Conservation (phyloP, 2,329 filamentous ascomycete species). For the Phaeosphaeria sp. region DNA sequence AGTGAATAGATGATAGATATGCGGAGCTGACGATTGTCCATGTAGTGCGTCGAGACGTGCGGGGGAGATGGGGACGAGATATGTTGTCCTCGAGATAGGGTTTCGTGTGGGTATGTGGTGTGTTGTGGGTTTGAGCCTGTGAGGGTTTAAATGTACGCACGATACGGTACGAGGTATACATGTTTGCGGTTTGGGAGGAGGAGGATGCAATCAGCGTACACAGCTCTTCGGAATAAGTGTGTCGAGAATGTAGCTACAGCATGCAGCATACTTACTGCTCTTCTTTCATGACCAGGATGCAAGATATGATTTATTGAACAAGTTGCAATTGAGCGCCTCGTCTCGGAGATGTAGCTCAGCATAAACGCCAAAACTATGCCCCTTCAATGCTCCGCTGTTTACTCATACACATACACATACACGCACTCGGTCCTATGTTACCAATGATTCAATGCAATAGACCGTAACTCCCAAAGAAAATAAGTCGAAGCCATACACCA, state of each 20-base stretch:
- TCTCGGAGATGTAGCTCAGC: too few relatives aligned
- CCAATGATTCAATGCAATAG: background rate
- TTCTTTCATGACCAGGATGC: too few relatives aligned
- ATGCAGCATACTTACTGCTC: too few relatives aligned
- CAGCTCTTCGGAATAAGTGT: too few relatives aligned
- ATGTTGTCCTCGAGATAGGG: background rate
- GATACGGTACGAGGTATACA: too few relatives aligned
- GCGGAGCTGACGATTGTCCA: too few relatives aligned
- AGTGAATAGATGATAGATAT: too few relatives aligned
- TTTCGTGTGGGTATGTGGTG: background rate
- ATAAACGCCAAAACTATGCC: background rate
- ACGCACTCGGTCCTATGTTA: background rate
- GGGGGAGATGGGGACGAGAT: background rate
- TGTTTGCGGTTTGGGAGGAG: too few relatives aligned
- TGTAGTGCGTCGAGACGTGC: background rate
- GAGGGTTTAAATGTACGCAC: background rate
- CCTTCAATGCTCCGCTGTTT: background rate
- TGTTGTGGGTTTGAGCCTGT: background rate
- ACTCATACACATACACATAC: background rate
- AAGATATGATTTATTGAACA: too few relatives aligned
- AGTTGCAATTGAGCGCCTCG: too few relatives aligned
- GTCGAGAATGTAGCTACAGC: too few relatives aligned
- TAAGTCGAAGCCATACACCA: background rate
- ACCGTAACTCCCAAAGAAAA: background rate
- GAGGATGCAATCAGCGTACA: too few relatives aligned